Conservation (phyloP, 1,284 basidiomycete species). For the Heterobasidion parviporum region DNA sequence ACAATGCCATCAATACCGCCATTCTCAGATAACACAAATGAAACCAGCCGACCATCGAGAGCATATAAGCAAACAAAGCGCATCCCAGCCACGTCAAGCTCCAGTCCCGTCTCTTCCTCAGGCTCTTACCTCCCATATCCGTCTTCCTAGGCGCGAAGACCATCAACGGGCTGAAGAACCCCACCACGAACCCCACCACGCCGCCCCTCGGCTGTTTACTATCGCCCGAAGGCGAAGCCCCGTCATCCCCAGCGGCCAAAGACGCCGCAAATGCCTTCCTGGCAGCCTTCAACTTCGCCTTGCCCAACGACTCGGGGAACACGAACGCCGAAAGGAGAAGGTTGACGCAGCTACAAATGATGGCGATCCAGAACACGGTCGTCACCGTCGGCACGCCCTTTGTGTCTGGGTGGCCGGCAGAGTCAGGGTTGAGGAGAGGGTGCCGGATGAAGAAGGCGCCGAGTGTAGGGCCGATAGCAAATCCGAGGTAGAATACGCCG, state of each 20-base stretch:
- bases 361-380: slow-evolving; percentile 52
- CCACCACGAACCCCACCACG: slow-evolving; percentile 14
- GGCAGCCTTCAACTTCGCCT: slow-evolving; percentile 20
- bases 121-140: slow-evolving; percentile 18
- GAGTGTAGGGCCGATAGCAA: slow-evolving; percentile 65
- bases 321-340: slow-evolving; percentile 47
- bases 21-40: neutral
- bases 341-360: slow-evolving; percentile 37
- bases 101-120: slow-evolving; percentile 40
- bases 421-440: slow-evolving; percentile 33
- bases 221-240: slow-evolving; percentile 5
- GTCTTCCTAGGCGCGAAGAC: slow-evolving; percentile 43
- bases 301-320: slow-evolving; percentile 55
- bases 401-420: slow-evolving; percentile 13
- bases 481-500: slow-evolving; percentile 64
- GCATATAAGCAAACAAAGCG: slow-evolving; percentile 34
- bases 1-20: neutral
- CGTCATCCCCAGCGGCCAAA: neutral
- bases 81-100: slow-evolving; percentile 43
- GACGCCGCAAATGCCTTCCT: slow-evolving; percentile 3
- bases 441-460: slow-evolving; percentile 64
- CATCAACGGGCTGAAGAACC: slow-evolving; percentile 39
- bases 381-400: slow-evolving; percentile 30
- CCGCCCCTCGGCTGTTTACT: slow-evolving; percentile 13
- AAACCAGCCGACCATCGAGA: slow-evolving; percentile 33